Base-by-base conservation (phyloP, 208 protist genomes). In the Leptomonas seymouri region DNA sequence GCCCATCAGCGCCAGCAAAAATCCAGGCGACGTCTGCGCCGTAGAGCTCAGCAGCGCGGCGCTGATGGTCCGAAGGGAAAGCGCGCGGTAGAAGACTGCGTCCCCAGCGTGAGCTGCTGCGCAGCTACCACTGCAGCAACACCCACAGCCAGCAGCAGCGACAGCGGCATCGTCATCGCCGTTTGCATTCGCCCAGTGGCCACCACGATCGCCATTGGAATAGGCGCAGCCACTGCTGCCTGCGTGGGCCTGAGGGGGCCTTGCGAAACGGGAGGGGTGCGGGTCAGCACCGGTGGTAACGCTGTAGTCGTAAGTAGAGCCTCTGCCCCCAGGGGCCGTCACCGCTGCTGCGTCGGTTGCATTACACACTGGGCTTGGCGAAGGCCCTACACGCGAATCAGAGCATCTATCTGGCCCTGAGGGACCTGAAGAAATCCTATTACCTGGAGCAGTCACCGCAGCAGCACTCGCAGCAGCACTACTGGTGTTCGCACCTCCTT, bases 1-100 rank as follows among this genome's bases (percentile, higher is more conserved):
- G 16, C 85, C 90, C 3, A 82, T 66, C 15, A 82, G 42, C 15
- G 23, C 57, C 41, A 80, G 27, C 46, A 77, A 25, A 51, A 48
- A 77, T 0, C 64, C 71, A 3, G 71, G 71, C 21, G 71, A 48
- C 4, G 58, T 62, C 36, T 71, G 64, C 28, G 46, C 18, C 9
- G 65, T 44, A 14, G 71, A n/a, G 58, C 64, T 71, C 36, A 39
- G 15, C 56, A 77, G 58, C 12, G 71, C 71, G 2, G 53, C 41
- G 23, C 63, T 34, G 39, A 71, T 42, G 34, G 41, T 55, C 48
- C 28, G 34, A 5, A 44, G 46, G 3, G 61, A 67, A 30, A 67
- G 57, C n/a, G 61, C 61, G 14, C 61, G 61, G 34, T 36, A 67
- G 16, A 55, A 45, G 21, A 67, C 49, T 20, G 12, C 6, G 28